Evolutionary conservation across 2,329 filamentous ascomycete species (phyloP).

Genomic region (Pleurostoma richardsiae): DNA sequence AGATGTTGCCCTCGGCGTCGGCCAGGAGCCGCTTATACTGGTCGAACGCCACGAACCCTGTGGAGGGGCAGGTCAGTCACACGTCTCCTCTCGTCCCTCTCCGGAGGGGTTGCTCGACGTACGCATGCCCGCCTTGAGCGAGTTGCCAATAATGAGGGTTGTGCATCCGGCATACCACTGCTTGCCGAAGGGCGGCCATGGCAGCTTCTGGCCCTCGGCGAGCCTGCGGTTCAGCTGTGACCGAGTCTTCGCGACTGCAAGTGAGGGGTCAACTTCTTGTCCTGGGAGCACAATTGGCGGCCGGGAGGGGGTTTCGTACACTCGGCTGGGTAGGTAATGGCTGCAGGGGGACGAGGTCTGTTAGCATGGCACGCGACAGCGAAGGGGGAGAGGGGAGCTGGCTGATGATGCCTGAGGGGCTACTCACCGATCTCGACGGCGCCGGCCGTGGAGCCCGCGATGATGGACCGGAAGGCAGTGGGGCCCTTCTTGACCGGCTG

Average conservation of each 20-base stretch:
- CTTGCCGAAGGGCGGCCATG: conserved; percentile 87
- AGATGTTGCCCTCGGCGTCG: conserved; percentile 82
- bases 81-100: background rate
- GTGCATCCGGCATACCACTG: conserved; percentile 99
- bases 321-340: conserved; percentile 92
- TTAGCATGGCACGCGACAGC: conserved; percentile 14
- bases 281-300: background rate
- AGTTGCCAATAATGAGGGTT: conserved; percentile 94
- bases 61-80: background rate
- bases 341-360: conserved; percentile 20
- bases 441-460: conserved; percentile 90
- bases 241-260: conserved; percentile 82
- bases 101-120: conserved; percentile 27
- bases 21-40: conserved; percentile 81
- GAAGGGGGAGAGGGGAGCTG: background rate
- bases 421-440: conserved; percentile 82
- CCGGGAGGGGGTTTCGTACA: conserved; percentile 49
- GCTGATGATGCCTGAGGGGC: background rate
- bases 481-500: conserved; percentile 47
- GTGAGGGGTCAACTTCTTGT: background rate
- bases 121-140: conserved; percentile 92
- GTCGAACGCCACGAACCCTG: conserved; percentile 92
- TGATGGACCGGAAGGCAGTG: conserved; percentile 79
- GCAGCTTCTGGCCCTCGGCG: conserved; percentile 77
- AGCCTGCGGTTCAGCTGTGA: conserved; percentile 87